phyloP scores from a whole-genome alignment of 768 basidiomycete species.

The Coprinellus micaceus region DNA sequence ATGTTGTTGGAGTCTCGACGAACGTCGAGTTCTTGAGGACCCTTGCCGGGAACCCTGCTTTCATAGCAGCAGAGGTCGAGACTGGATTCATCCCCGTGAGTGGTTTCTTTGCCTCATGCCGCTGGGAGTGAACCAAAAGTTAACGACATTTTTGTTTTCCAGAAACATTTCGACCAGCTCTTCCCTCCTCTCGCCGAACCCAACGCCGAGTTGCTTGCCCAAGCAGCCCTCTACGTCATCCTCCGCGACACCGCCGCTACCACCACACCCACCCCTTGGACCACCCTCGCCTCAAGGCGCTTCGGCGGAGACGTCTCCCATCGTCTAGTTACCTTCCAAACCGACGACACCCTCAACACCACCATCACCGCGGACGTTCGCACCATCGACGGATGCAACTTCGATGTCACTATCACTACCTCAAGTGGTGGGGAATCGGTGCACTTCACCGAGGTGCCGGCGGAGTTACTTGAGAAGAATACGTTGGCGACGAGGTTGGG shows the following conservation, averaged over 20 bases:
- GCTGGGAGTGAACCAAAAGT: no score
- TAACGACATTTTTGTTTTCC: neutral
- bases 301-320: constrained; percentile 74
- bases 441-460: constrained; percentile 50
- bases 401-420: constrained; percentile 47
- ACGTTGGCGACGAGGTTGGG: constrained; percentile 53
- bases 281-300: constrained; percentile 63
- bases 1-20: constrained; percentile 86
- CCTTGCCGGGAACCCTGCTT: constrained; percentile 74
- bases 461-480: constrained; percentile 51
- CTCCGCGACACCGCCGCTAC: constrained; percentile 50
- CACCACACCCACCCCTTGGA: constrained; percentile 56
- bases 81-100: constrained; percentile 86
- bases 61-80: constrained; percentile 77
- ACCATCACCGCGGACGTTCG: constrained; percentile 40
- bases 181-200: constrained; percentile 66
- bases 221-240: constrained; percentile 73
- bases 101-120: neutral
- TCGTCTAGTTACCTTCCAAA: constrained; percentile 58
- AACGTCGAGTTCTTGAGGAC: constrained; percentile 85
- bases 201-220: constrained; percentile 62
- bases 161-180: constrained; percentile 84
- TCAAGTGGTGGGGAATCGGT: constrained; percentile 21
- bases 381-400: constrained; percentile 25
- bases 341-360: constrained; percentile 43